Base-by-base conservation (phyloP, 2,329 filamentous ascomycete species). In the Leptodontidium sp. region DNA sequence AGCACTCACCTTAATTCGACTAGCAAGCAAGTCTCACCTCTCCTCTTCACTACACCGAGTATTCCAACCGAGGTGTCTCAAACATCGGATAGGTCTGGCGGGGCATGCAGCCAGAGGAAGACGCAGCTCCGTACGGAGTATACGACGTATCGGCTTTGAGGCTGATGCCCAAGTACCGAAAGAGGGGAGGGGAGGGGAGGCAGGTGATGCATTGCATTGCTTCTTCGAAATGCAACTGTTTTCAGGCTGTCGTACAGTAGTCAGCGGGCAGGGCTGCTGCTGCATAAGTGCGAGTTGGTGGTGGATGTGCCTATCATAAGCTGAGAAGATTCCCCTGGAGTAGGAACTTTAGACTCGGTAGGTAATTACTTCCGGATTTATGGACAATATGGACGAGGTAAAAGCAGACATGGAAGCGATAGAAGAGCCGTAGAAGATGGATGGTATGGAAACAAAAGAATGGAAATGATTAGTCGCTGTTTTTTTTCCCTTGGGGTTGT, bases 171-270 rank as follows among this genome's bases (percentile, higher is more conserved):
- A 43, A 43, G 35, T 43, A 24, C 38, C 35, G 35, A 43, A 59
- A 35, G 14, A 35, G 15, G 4, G 11, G 1, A 7, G 14, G 11
- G 29, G 14, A 1, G 21, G 35, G 24, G 21, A 17, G 35, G 57
- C 57, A 43, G 57, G 35, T 59, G 57, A 59, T 40, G 55, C 32
- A 17, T 38, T 40, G 14, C 7, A 6, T 26, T 59, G 35, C 21
- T 32, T 32, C 29, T 32, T 32, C 29, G 3, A 4, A 49, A 5
- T 49, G 4, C 7, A 52, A 24, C 11, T 43, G 17, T 21, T n/a
- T 17, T 59, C 57, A 26, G 57, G 57, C 57, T 59, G 57, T 45
- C 21, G 35, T 43, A 59, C 55, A 59, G 55, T 53, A 53, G 50
- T 21, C 21, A 21, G 21, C 21, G 21, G 21, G 21, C 21, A 21